Base-by-base conservation (phyloP, 371 early-diverging fungal species). In the Smittium culicis region DNA sequence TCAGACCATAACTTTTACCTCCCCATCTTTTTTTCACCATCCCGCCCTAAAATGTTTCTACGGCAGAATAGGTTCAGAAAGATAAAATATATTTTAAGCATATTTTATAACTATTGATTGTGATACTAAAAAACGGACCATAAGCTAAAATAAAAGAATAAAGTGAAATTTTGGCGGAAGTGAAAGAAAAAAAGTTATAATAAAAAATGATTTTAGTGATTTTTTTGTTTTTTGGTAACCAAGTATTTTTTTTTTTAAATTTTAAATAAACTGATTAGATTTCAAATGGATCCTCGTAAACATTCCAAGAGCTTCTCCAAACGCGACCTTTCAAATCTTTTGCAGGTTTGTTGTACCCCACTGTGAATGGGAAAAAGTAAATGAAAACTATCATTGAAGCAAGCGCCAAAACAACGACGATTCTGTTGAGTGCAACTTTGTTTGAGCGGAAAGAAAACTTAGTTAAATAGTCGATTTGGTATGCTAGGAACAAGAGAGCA, bases 301-400 rank as follows among this genome's bases (percentile, higher is more conserved):
- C 70, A 34, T 81, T 82, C 87, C 87, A 86, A n/a, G 78, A 66
- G 56, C 73, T 66, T 35, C 79, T 60, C 87, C 87, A 86, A 56
- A 71, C 64, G 65, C 85, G 74, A 25, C 72, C 71, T 33, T 34
- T 34, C 54, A 80, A 81, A 17, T 86, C 77, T 2, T 54, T 70
- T 8, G 86, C 86, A n/a, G 91, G 86, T 8, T 85, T 85, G 29
- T 73, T 70, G 72, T 93, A 82, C 34, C 95, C 95, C 75, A 85
- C 93, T 1, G 89, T 86, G 60, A 92, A 77, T 63, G 88, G 88
- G 67, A 88, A 81, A 74, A 92, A 92, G 74, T 83, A 87, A 69
- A 85, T 72, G 70, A 90, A 94, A 28, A 83, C 78, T 24, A 72
- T 75, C n/a, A 77, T 76, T 0, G 74, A 67, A 1, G 68, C 59